phyloP scores from a whole-genome alignment of 306 rosid genomes.

The Betula pendula region DNA sequence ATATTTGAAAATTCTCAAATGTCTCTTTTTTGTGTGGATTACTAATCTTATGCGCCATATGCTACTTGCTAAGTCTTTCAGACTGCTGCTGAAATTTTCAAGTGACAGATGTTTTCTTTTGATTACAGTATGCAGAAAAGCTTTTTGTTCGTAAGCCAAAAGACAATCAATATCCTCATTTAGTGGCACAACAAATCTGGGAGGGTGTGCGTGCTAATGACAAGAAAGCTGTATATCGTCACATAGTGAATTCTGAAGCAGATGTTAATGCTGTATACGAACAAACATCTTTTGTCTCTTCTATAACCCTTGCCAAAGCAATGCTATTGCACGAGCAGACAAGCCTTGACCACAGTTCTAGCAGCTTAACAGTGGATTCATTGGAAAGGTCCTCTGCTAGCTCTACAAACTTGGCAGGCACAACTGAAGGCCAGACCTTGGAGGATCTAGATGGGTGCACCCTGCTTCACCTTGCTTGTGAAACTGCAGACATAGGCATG shows the following conservation, averaged over 20 bases:
- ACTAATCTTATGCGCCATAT: slow-evolving; percentile 10
- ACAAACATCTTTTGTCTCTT: slow-evolving; percentile 59
- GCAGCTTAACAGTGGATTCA: slow-evolving; percentile 52
- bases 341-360: slow-evolving; percentile 54
- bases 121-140: slow-evolving; percentile 92
- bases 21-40: slow-evolving; percentile 9
- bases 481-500: slow-evolving; percentile 93
- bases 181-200: slow-evolving; percentile 88
- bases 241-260: slow-evolving; percentile 78
- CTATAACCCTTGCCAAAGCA: slow-evolving; percentile 87
- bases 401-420: slow-evolving; percentile 46
- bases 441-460: slow-evolving; percentile 79
- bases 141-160: slow-evolving; percentile 77
- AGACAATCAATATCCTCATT: slow-evolving; percentile 67
- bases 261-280: slow-evolving; percentile 74
- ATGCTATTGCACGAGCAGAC: slow-evolving; percentile 85
- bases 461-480: slow-evolving; percentile 93
- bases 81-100: slow-evolving; percentile 12
- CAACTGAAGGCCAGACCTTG: slow-evolving; percentile 59
- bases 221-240: slow-evolving; percentile 90
- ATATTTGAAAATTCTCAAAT: background rate
- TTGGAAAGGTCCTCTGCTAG: slow-evolving; percentile 70
- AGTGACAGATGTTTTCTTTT: slow-evolving; percentile 11
- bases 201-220: slow-evolving; percentile 89
- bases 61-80: slow-evolving; percentile 7